These are phyloP conservation scores for Penicillium aurantiogriseum DNA, from an alignment of 2,329 filamentous ascomycete genomes.

Conservation along the genomic window DNA sequence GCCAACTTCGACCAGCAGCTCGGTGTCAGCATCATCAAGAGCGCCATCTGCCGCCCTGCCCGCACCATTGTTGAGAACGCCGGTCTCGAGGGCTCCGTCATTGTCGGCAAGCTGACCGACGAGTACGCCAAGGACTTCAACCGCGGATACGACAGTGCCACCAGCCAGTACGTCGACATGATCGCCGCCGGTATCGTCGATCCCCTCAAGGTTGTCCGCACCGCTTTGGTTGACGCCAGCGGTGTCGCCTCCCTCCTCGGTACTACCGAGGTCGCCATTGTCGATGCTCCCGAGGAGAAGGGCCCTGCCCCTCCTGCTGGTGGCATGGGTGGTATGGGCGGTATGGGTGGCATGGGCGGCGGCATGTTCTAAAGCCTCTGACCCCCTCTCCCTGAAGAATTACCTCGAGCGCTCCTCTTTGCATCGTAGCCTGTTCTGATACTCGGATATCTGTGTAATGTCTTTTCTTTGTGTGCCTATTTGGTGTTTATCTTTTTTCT, in stretches of 20 bases:
- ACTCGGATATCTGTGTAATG: slow-evolving; percentile 27
- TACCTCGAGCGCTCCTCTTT: slow-evolving; percentile 33
- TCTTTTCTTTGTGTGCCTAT: slow-evolving; percentile 23
- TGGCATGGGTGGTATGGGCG: slow-evolving; percentile 54
- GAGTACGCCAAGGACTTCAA: slow-evolving; percentile 92
- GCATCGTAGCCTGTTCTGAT: slow-evolving; percentile 35
- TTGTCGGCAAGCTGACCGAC: slow-evolving; percentile 97
- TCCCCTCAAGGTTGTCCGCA: slow-evolving; percentile 98
- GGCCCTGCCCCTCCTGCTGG: slow-evolving; percentile 53
- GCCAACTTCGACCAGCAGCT: slow-evolving; percentile 99
- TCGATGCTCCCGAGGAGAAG: slow-evolving; percentile 95
- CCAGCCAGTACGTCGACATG: slow-evolving; percentile 99
- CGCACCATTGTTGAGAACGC: slow-evolving; percentile 97
- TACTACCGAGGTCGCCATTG: slow-evolving; percentile 96
- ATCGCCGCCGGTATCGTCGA: slow-evolving; percentile 95
- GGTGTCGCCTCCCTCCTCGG: slow-evolving; percentile 96
- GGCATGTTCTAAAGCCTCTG: slow-evolving; percentile 61
- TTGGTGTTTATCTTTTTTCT: slow-evolving; percentile 22
- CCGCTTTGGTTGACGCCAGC: slow-evolving; percentile 88
- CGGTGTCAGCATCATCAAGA: slow-evolving; percentile 96
- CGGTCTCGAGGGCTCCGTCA: slow-evolving; percentile 88
- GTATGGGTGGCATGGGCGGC: slow-evolving; percentile 62
- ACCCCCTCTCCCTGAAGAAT: slow-evolving; percentile 16
- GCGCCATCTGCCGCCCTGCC: slow-evolving; percentile 92
- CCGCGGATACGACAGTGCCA: slow-evolving; percentile 94